phyloP scores from a whole-genome alignment of 2,329 filamentous ascomycete species.

The Pochonia chlamydosporia region DNA sequence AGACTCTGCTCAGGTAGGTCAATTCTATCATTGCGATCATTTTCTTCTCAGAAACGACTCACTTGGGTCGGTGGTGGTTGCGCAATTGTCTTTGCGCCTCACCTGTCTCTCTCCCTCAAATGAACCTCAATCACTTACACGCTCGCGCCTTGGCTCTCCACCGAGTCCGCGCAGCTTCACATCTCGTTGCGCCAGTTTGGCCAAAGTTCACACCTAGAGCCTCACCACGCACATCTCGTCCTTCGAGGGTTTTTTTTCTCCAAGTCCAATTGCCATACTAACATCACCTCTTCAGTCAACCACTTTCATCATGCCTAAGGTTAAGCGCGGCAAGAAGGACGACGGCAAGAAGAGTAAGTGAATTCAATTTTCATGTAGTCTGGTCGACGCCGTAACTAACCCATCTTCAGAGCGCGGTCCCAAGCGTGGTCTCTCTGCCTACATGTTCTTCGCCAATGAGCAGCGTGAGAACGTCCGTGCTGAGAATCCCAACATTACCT shows the following conservation, averaged over 20 bases:
- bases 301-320: conserved; percentile 52
- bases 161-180: not conserved
- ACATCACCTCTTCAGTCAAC: conserved; percentile 21
- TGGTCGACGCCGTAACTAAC: conserved; percentile 27
- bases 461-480: conserved; percentile 97
- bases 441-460: conserved; percentile 99
- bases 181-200: too few relatives aligned
- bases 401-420: conserved; percentile 52
- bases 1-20: conserved; percentile 4
- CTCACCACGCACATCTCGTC: too few relatives aligned
- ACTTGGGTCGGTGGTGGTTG: conserved; percentile 6
- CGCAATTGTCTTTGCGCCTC: conserved; percentile 24
- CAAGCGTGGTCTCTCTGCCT: conserved; percentile 98
- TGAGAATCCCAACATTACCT: conserved; percentile 96
- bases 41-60: not conserved
- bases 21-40: not conserved
- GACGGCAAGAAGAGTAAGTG: conserved; percentile 55
- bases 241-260: too few relatives aligned
- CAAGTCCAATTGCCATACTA: conserved; percentile 6
- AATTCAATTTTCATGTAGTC: not conserved
- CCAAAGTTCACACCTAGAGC: too few relatives aligned
- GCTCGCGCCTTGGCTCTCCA: not conserved
- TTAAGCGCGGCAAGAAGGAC: conserved; percentile 51
- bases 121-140: conserved; percentile 5
- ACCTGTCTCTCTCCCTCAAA: not conserved